Conservation (phyloP, 2,329 filamentous ascomycete genomes). For the Clarireedia monteithiana region DNA sequence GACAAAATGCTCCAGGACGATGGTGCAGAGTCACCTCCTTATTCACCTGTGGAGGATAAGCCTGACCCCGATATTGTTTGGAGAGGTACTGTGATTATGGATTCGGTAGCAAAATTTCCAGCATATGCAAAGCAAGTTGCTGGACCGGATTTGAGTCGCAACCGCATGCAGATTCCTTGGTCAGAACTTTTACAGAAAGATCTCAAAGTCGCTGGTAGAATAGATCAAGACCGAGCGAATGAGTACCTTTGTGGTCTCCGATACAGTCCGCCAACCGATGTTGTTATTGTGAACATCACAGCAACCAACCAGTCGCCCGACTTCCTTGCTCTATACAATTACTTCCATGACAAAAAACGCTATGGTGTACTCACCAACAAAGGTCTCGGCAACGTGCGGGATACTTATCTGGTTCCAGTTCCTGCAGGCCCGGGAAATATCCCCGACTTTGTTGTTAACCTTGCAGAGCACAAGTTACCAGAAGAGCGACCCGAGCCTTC, state of each 20-base stretch:
- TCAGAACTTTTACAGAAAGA: conserved; percentile 63
- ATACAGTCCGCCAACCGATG: conserved; percentile 74
- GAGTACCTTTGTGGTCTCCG: conserved; percentile 86
- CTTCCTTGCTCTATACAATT: conserved; percentile 75
- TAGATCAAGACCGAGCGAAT: conserved; percentile 73
- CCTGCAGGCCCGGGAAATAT: conserved; percentile 61
- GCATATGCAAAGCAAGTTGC: conserved; percentile 77
- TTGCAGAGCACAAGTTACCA: conserved; percentile 78
- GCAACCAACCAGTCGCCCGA: conserved; percentile 51
- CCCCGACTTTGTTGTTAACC: conserved; percentile 80
- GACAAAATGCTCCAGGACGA: conserved; percentile 81
- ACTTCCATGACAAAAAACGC: conserved; percentile 73
- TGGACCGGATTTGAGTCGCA: conserved; percentile 66
- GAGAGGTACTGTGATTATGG: conserved; percentile 71
- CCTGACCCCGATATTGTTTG: conserved; percentile 68
- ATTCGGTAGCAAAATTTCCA: conserved; percentile 64
- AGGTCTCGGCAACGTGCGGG: conserved; percentile 66
- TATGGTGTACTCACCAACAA: conserved; percentile 85
- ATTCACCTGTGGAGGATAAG: conserved; percentile 69
- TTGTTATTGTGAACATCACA: conserved; percentile 69
- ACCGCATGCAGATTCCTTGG: conserved; percentile 51
- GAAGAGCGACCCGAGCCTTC: conserved; percentile 64
- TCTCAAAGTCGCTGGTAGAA: conserved; percentile 68
- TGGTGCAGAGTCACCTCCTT: conserved; percentile 65
- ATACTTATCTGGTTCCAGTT: conserved; percentile 86